Percentiles rank a stretch among this genome's conserved stretches.
phyloP scores from a whole-genome alignment of 164 flowering plant species.

The Magnolia sinica region DNA sequence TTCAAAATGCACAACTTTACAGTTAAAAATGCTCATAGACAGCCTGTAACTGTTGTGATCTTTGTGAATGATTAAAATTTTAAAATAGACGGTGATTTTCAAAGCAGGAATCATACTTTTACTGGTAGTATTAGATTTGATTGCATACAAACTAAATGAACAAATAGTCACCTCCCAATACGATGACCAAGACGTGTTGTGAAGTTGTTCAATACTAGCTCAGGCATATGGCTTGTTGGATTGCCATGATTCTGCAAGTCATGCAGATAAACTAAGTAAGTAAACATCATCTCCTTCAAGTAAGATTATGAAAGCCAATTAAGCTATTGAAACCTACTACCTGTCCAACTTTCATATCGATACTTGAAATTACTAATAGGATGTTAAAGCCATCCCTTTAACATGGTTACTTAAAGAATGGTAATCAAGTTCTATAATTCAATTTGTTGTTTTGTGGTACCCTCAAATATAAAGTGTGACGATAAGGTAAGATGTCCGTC shows the following conservation, averaged over 20 bases:
- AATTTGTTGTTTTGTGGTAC: too few species aligned
- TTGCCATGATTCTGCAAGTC: constrained; percentile 83
- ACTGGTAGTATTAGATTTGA: too few species aligned
- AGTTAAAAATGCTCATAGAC: background rate
- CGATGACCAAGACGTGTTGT: constrained; percentile 92
- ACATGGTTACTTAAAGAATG: too few species aligned
- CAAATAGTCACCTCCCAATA: constrained; percentile 60
- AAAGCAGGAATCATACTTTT: too few species aligned
- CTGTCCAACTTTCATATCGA: background rate
- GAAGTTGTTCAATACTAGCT: constrained; percentile 75
- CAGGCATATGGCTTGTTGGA: constrained; percentile 84
- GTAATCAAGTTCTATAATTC: too few species aligned
- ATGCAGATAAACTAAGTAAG: background rate
- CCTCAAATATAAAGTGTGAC: too few species aligned
- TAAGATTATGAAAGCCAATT: background rate
- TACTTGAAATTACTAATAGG: too few species aligned
- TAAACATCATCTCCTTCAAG: background rate
- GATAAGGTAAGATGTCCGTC: too few species aligned
- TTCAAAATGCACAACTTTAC: background rate
- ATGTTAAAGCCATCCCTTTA: too few species aligned
- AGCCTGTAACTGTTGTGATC: too few species aligned
- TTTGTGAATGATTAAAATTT: too few species aligned
- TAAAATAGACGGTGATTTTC: too few species aligned
- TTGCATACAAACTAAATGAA: constrained; percentile 1
- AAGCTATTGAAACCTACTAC: background rate